A percentile compares a stretch with the other conserved stretches of the same genome.
Conservation (phyloP, 202 grass and related monocot species). For the Bolboschoenoplectus hybrid region DNA sequence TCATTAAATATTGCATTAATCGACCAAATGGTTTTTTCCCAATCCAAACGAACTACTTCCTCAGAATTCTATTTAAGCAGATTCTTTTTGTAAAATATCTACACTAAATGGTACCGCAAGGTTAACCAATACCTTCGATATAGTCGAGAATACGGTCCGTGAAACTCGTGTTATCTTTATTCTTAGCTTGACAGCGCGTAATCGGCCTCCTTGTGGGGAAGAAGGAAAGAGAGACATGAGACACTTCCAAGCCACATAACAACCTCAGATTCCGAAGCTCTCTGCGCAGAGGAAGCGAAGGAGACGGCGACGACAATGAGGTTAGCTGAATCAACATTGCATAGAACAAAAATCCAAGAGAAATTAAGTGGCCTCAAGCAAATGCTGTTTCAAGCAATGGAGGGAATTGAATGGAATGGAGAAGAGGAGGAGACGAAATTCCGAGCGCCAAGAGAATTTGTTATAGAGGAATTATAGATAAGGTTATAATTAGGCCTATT, state of each 20-base stretch:
- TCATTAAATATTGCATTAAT: neutral
- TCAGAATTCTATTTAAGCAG: neutral
- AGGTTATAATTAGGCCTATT: neutral
- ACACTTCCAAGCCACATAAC: neutral
- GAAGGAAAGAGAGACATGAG: neutral
- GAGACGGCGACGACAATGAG: neutral
- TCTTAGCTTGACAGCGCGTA: constrained; percentile 37
- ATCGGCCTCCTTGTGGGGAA: neutral
- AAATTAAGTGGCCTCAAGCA: neutral
- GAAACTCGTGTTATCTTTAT: constrained; percentile 80
- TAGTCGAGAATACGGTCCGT: constrained; percentile 90
- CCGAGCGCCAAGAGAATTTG: constrained; percentile 7
- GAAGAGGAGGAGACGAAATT: neutral
- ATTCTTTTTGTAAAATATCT: neutral
- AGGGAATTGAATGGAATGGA: neutral
- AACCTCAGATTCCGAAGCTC: neutral
- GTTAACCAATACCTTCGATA: constrained; percentile 59
- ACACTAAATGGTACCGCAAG: neutral
- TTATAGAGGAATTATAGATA: neutral
- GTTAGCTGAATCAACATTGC: constrained; percentile 28
- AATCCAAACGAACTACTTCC: neutral
- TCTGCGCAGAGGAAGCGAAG: neutral
- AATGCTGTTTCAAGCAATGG: constrained; percentile 8
- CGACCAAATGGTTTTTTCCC: neutral
- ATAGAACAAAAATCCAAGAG: neutral